Percentiles rank a stretch among this genome's conserved stretches.
Evolutionary conservation across 2,329 filamentous ascomycete species (phyloP).

Genomic region (Fusarium sublunatum): DNA sequence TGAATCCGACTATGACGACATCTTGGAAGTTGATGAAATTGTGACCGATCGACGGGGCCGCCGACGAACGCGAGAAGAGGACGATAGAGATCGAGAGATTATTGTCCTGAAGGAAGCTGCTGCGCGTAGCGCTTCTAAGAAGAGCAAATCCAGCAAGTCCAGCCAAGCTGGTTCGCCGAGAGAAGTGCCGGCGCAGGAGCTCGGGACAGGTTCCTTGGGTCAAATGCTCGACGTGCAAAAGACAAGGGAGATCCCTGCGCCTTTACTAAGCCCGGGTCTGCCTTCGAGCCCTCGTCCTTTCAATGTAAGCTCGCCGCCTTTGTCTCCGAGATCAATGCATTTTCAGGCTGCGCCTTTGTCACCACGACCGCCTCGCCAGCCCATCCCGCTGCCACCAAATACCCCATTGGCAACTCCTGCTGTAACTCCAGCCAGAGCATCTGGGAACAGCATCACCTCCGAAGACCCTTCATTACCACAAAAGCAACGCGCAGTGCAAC

Average conservation of each 20-base stretch:
- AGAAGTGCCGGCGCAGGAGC: conserved; percentile 51
- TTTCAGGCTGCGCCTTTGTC: conserved; percentile 69
- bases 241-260: conserved; percentile 52
- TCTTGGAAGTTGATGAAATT: conserved; percentile 75
- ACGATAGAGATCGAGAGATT: conserved; percentile 81
- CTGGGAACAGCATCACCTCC: conserved; percentile 39
- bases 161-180: conserved; percentile 46
- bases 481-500: conserved; percentile 13
- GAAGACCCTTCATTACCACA: conserved; percentile 31
- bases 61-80: conserved; percentile 86
- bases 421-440: conserved; percentile 50
- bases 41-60: conserved; percentile 74
- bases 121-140: conserved; percentile 77
- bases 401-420: conserved; percentile 71
- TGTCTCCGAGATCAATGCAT: conserved; percentile 68
- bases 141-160: conserved; percentile 69
- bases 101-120: conserved; percentile 75
- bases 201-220: conserved; percentile 63
- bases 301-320: conserved; percentile 71
- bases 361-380: conserved; percentile 77
- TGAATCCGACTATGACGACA: conserved; percentile 86
- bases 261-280: conserved; percentile 69
- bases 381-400: conserved; percentile 77
- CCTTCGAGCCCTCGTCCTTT: conserved; percentile 70
- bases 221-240: conserved; percentile 59